Evolutionary conservation across 2,329 filamentous ascomycete genomes (phyloP), one percentile per base, ranked within the genome.

Genomic region (Lachnellula willkommii): DNA sequence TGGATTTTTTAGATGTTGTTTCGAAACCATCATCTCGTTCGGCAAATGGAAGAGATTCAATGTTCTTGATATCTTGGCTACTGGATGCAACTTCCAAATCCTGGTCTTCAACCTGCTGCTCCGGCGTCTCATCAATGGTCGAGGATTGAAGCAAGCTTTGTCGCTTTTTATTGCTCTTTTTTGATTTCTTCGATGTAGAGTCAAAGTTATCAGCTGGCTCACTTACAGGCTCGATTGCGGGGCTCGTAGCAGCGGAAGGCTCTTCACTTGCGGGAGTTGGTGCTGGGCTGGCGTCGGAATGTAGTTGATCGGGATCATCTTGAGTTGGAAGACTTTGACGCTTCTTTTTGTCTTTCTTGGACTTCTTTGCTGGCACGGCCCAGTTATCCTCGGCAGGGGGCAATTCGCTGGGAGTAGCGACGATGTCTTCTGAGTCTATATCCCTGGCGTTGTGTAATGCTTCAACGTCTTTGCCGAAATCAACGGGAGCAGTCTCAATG

Each of bases 331-430:
- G 28, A 35, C 51, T 53, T 35, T 50, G 53, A 40, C 51, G 52
- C 35, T 64, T 59, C 50, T 60, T 59, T 32, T 63, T 59, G 11
- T 75, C 73, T 56, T 79, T 78, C 61, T 78, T 79, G 11, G 69
- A 74, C 60, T 77, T 79, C 63, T 75, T 73, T 58, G 73, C 45
- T 32, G 26, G 45, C 24, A 47, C 22, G 5, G 45, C 24, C 45
- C 45, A 47, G 15, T 47, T 26, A 32, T 47, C 45, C 24, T 47
- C 45, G 17, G 22, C 6, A 15, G 45, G 8, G 9, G 45, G 45
- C 7, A 20, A n/a, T 26, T 45, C 42, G 14, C 17, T n/a, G 1
- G 22, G 14, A n/a, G 15, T 17, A 32, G 22, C 24, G 4, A 14
- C 1, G 12, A 47, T 32, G 14, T 47, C 45, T 32, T 32, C 45